phyloP scores from a whole-genome alignment of 2,329 filamentous ascomycete species.

The Metarhizium anisopliae region DNA sequence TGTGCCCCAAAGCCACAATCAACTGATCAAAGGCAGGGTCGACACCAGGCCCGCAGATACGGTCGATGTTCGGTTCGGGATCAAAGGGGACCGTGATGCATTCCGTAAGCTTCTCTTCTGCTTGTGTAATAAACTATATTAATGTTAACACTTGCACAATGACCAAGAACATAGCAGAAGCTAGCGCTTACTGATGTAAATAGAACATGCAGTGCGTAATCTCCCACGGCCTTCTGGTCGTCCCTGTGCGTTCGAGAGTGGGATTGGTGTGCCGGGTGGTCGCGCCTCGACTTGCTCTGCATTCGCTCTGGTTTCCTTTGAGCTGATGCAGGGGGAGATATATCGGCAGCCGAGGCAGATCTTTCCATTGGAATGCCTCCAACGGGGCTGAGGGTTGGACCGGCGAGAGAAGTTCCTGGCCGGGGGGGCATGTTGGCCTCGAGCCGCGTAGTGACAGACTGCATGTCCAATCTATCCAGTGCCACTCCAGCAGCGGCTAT shows the following conservation, averaged over 20 bases:
- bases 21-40: constrained; percentile 90
- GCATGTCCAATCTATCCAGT: constrained; percentile 44
- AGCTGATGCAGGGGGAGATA: constrained; percentile 30
- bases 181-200: constrained; percentile 68
- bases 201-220: constrained; percentile 92
- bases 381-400: constrained; percentile 17
- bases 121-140: constrained; percentile 75
- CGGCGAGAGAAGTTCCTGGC: constrained; percentile 40
- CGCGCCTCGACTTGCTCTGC: constrained; percentile 60
- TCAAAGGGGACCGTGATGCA: constrained; percentile 75
- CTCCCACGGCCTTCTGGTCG: constrained; percentile 87
- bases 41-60: constrained; percentile 81
- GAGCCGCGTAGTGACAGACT: constrained; percentile 32
- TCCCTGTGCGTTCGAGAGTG: constrained; percentile 63
- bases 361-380: constrained; percentile 29
- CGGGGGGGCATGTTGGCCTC: constrained; percentile 30
- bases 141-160: constrained; percentile 8
- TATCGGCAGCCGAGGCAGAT: constrained; percentile 37
- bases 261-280: constrained; percentile 66
- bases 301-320: constrained; percentile 50
- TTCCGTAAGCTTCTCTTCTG: constrained; percentile 91
- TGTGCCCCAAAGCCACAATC: constrained; percentile 86
- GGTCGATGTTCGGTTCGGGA: constrained; percentile 75
- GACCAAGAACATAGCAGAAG: neutral
- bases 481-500: constrained; percentile 60